Evolutionary conservation across 768 basidiomycete species (phyloP), one percentile per base, ranked within the genome.

Genomic region (Ramaria rubella): DNA sequence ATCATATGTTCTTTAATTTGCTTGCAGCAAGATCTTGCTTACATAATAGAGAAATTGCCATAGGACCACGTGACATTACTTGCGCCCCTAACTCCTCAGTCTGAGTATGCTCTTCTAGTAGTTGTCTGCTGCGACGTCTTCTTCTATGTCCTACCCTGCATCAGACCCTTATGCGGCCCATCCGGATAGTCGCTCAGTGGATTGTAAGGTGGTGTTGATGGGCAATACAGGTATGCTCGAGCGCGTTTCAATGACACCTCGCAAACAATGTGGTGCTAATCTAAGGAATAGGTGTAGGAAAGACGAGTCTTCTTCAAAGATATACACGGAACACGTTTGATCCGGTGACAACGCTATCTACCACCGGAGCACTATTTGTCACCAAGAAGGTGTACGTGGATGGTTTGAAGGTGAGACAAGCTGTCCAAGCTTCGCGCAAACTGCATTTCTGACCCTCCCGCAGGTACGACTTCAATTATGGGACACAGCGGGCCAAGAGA

Each of bases 121-220:
- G 21, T 27, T 24, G 17, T 56, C 40, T 29, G 19, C 36, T 31
- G 49, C 21, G 44, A 54, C 24, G 21, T 21, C 49, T 15, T 27
- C 31, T 31, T 58, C 23, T 36, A 58, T 58, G 49, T 51, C 57
- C 49, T 40, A 58, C 24, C 15, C 49, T 14, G 21, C 29, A 23
- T 11, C 49, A 31, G 56, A 52, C 40, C 19, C 57, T 42, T 52
- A 34, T 59, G 38, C 33, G 19, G 30, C 49, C 26, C 38, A 36
- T 43, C 23, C 34, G 27, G 31, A 36, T 17, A 52, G 48, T 51
- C 48, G 34, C n/a, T 58, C 57, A 23, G 33, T 94, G 71, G 92
- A 95, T 77, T 89, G 88, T 70, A 94, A 94, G 82, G 90, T 94
- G 70, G 92, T 95, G 68, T 83, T 95, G 65, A 91, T 94, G 87